A percentile compares a stretch with the other conserved stretches of the same genome.
Conservation (phyloP, 2,329 filamentous ascomycete genomes). For the Chaetomium sp. region DNA sequence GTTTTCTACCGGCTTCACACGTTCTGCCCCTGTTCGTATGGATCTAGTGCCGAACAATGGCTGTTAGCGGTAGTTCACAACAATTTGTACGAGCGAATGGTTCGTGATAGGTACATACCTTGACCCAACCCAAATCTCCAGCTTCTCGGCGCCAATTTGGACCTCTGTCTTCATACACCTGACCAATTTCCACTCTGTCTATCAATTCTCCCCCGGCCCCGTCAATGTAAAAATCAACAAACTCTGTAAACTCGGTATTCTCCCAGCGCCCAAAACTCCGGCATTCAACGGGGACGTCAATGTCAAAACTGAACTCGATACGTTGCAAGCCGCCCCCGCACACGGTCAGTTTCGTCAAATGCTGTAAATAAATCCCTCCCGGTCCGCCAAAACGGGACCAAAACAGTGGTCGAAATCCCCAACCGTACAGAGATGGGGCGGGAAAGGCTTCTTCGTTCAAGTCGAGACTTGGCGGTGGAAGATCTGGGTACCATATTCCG, state of each 20-base stretch:
- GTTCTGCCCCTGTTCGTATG: slow-evolving; percentile 1
- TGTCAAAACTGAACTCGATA: background rate
- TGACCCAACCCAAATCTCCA: background rate
- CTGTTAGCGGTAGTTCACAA: background rate
- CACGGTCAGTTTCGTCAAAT: background rate
- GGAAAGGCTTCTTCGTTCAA: background rate
- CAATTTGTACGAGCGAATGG: background rate
- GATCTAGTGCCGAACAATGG: background rate
- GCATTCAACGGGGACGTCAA: background rate
- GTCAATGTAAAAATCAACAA: background rate
- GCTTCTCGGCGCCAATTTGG: background rate
- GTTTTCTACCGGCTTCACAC: background rate
- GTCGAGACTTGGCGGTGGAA: background rate
- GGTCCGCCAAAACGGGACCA: background rate
- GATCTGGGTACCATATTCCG: background rate
- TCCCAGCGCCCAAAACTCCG: background rate
- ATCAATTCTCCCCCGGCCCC: slow-evolving; percentile 1
- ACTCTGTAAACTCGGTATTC: background rate
- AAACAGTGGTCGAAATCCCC: background rate
- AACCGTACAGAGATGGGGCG: background rate
- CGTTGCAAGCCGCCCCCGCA: background rate
- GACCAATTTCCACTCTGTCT: background rate
- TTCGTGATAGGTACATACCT: background rate
- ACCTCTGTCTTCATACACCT: background rate
- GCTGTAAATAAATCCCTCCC: background rate